These are phyloP conservation scores for Stereocaulon alpinum DNA, from an alignment of 495 filamentous ascomycete species.

Conservation along the genomic window DNA sequence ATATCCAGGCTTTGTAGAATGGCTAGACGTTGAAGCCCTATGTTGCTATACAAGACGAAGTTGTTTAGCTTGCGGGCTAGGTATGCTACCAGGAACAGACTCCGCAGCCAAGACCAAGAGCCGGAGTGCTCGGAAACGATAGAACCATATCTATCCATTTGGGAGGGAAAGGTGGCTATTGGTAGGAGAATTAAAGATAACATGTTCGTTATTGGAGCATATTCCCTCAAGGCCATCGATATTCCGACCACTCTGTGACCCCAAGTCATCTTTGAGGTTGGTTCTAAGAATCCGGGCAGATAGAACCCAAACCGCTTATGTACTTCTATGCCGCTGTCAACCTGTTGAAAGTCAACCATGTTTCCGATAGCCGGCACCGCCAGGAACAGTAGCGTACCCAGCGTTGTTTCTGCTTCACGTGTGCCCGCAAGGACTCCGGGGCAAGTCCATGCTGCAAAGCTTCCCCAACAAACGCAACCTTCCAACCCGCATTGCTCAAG, in stretches of 20 bases:
- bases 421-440: neutral
- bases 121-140: no score
- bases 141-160: no score
- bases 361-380: no score
- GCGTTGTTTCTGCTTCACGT: slow-evolving; percentile 4
- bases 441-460: neutral
- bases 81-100: no score
- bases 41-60: no score
- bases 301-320: slow-evolving; percentile 9
- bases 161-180: no score
- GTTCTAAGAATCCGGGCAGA: neutral
- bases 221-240: slow-evolving; percentile 3
- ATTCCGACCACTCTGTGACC: slow-evolving; percentile 5
- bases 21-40: no score
- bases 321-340: slow-evolving; percentile 13
- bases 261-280: neutral
- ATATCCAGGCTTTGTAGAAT: no score
- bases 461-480: slow-evolving; percentile 22
- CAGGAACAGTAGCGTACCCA: no score
- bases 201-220: slow-evolving; percentile 1
- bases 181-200: slow-evolving; percentile 5
- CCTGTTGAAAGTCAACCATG: slow-evolving; percentile 1
- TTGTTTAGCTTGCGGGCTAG: no score
- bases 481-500: slow-evolving; percentile 18
- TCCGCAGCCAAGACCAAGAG: no score